These are phyloP conservation scores for Marasmius sp. DNA, from an alignment of 1,284 basidiomycete species.

Conservation along the genomic window DNA sequence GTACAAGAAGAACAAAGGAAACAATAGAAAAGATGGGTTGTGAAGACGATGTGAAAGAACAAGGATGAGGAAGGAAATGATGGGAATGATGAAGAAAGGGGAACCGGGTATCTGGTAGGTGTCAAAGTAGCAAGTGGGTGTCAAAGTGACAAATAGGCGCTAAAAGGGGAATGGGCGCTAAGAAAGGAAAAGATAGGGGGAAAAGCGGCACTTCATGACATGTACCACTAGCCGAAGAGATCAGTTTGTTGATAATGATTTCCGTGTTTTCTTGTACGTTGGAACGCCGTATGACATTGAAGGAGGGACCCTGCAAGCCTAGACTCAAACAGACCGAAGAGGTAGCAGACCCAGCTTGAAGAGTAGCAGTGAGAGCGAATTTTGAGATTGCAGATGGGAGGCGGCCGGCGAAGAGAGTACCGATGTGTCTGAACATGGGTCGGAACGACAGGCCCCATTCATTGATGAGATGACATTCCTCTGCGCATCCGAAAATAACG, in stretches of 20 bases:
- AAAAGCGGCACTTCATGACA: too few relatives aligned
- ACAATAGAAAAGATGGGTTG: too few relatives aligned
- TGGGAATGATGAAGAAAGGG: too few relatives aligned
- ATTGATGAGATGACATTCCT: slow-evolving; percentile 17
- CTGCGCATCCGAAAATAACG: slow-evolving; percentile 12
- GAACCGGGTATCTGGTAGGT: too few relatives aligned
- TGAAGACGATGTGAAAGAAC: too few relatives aligned
- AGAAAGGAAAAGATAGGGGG: too few relatives aligned
- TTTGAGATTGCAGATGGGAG: slow-evolving; percentile 8
- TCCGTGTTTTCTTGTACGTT: slow-evolving; percentile 15
- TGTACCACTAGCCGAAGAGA: background rate
- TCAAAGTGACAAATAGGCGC: too few relatives aligned
- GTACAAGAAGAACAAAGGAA: too few relatives aligned
- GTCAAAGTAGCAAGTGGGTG: too few relatives aligned
- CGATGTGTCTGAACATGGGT: slow-evolving; percentile 11
- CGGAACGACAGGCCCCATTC: slow-evolving; percentile 17
- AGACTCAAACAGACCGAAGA: slow-evolving; percentile 8
- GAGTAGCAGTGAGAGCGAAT: slow-evolving; percentile 15
- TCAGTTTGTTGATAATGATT: background rate
- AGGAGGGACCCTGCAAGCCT: slow-evolving; percentile 8
- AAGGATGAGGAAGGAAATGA: too few relatives aligned
- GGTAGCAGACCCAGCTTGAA: slow-evolving; percentile 8
- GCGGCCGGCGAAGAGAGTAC: slow-evolving; percentile 15
- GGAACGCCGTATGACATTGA: slow-evolving; percentile 5
- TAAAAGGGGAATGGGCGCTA: too few relatives aligned